Conservation (phyloP, 164 flowering plant genomes). For the Berberis thunbergii region DNA sequence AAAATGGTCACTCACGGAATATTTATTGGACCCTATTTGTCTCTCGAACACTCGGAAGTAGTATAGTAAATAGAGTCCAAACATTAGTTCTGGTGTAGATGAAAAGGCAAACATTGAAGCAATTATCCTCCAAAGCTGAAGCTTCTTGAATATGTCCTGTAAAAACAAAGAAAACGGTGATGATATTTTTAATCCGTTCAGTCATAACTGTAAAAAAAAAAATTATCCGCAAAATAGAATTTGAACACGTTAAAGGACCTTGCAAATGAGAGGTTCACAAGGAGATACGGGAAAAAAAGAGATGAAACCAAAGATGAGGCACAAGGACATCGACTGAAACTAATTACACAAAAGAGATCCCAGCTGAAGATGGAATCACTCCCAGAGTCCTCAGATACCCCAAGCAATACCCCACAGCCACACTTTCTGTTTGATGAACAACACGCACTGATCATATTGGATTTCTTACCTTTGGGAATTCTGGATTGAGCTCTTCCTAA, state of each 20-base stretch:
- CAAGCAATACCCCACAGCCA: no score
- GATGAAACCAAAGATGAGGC: background rate
- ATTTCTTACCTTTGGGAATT: no score
- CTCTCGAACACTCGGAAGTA: constrained; percentile 97
- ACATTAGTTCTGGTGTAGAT: constrained; percentile 84
- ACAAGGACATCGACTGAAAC: no score
- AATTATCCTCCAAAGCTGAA: constrained; percentile 62
- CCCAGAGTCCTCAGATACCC: no score
- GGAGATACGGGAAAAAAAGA: background rate
- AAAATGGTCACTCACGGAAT: constrained; percentile 47
- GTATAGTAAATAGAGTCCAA: constrained; percentile 78
- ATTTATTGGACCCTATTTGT: constrained; percentile 93
- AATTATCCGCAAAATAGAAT: background rate
- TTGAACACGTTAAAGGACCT: background rate
- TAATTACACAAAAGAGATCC: background rate
- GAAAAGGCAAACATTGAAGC: constrained; percentile 68
- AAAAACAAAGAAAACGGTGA: constrained; percentile 10
- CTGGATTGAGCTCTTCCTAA: no score
- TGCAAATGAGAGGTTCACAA: background rate
- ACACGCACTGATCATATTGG: no score
- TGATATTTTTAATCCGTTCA: background rate
- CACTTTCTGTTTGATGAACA: no score
- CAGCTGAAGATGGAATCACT: no score
- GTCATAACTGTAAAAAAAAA: background rate
- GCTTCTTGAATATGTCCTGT: constrained; percentile 68